Base-by-base conservation (phyloP, 202 grass and related monocot genomes). In the Brachypodium distachyon region DNA sequence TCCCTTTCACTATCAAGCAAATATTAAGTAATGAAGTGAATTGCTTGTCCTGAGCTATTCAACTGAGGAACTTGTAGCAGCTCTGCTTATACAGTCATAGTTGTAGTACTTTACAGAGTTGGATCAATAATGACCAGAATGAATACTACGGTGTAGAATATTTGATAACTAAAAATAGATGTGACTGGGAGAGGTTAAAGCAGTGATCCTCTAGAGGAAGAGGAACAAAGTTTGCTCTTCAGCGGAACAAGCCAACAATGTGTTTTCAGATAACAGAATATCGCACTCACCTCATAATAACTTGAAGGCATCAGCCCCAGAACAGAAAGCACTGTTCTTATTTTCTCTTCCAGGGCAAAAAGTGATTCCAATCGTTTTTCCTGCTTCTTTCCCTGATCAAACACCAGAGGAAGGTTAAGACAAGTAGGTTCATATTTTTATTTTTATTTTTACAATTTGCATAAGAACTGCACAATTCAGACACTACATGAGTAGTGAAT, bases 311-410 rank as follows among this genome's bases (percentile, higher is more conserved):
- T 76, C 77, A 98, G 61, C 64, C 95, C 91, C 27, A 98, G 70
- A 74, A 90, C 72, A 83, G 79, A 85, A 27, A 98, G 87, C 48
- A 90, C 76, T 48, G 38, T 62, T 46, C 73, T 87, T 27, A 95
- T 72, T 82, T 88, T 85, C 64, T 74, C 93, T 90, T 83, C 83
- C 70, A 98, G 53, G 47, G 82, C 73, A 78, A 53, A 84, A 47
- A 95, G 84, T 0, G 91, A 95, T 59, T 92, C 91, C 49, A 90
- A 14, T 36, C 95, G 82, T 73, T 76, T 85, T 52, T 86, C 80
- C 70, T 92, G 84, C 42, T 91, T 93, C 70, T 86, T 95, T 39
- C 95, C 95, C 95, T 98, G 77, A 34, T 81, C 73, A 63, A 70
- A 73, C 12, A 1, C 42, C 17, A 61, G 56, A 50, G 31, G 5